These are phyloP conservation scores for Vitis vinifera DNA, from an alignment of 164 flowering plant genomes.

Conservation along the genomic window DNA sequence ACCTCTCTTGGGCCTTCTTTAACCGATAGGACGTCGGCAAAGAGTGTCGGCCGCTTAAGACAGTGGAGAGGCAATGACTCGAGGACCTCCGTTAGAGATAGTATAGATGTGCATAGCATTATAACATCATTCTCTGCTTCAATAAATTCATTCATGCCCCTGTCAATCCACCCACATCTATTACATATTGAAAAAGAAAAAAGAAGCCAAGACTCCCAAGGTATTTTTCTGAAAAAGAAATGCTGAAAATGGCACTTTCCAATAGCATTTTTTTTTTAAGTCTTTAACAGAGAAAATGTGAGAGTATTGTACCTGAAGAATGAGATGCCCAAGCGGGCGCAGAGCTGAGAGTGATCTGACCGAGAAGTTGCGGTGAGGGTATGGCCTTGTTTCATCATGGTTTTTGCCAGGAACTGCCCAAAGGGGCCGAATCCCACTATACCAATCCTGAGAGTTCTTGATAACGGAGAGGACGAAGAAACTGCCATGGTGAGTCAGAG, in stretches of 20 bases:
- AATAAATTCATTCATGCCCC: constrained; percentile 33
- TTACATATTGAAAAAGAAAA: too few relatives aligned
- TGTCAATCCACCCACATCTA: constrained; percentile 2
- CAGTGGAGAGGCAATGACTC: constrained; percentile 40
- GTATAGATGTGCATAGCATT: constrained; percentile 65
- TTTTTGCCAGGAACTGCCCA: constrained; percentile 61
- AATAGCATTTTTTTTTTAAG: too few relatives aligned
- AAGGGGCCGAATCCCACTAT: constrained; percentile 73
- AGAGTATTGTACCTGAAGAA: constrained; percentile 47
- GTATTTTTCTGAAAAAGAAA: too few relatives aligned
- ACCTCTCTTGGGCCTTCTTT: constrained; percentile 62
- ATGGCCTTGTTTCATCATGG: constrained; percentile 71
- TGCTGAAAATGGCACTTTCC: too few relatives aligned
- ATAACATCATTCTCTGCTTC: constrained; percentile 57
- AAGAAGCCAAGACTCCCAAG: too few relatives aligned
- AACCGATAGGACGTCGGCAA: constrained; percentile 79
- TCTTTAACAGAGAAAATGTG: neutral
- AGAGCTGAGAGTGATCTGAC: constrained; percentile 54
- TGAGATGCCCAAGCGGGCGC: constrained; percentile 37
- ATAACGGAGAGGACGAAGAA: constrained; percentile 16
- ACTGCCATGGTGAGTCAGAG: neutral
- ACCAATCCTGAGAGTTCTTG: constrained; percentile 44
- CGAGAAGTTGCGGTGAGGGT: constrained; percentile 58
- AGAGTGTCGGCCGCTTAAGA: constrained; percentile 42
- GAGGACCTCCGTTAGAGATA: constrained; percentile 51